phyloP scores from a whole-genome alignment of 2,329 filamentous ascomycete species.

The Tolypocladium inflatum region DNA sequence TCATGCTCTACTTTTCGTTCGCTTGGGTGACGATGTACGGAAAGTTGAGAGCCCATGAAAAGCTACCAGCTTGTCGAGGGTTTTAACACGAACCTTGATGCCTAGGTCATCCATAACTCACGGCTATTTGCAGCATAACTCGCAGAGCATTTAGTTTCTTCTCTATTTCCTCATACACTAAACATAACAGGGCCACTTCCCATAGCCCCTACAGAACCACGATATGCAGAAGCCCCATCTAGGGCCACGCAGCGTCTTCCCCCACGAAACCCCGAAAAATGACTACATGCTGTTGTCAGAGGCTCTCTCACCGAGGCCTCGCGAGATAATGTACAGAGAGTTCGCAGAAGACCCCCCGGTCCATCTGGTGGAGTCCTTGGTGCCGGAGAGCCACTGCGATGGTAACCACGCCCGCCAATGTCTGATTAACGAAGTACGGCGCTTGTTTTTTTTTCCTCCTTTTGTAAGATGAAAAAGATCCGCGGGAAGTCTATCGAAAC shows the following conservation, averaged over 20 bases:
- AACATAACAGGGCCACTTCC: slow-evolving; percentile 10
- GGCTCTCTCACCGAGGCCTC: neutral
- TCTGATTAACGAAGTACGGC: neutral
- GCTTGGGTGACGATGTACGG: no score
- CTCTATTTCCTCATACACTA: slow-evolving; percentile 20
- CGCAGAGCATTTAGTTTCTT: neutral
- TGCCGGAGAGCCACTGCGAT: neutral
- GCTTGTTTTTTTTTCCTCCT: neutral
- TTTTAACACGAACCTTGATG: neutral
- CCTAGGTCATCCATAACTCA: neutral
- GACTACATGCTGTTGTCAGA: neutral
- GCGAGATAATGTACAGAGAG: neutral
- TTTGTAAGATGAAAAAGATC: slow-evolving; percentile 1
- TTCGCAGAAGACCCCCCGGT: neutral
- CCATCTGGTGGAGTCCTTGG: neutral
- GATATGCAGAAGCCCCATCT: neutral
- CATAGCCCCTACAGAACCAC: neutral
- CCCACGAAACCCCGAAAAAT: neutral
- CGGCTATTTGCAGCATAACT: neutral
- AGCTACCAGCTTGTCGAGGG: neutral
- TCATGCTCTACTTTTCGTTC: neutral
- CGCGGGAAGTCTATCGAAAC: slow-evolving; percentile 4
- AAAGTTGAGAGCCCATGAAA: neutral
- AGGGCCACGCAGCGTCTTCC: no score
- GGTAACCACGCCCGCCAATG: neutral